phyloP scores from a whole-genome alignment of 208 protist genomes.

The Trypanosomatidae sp. region DNA sequence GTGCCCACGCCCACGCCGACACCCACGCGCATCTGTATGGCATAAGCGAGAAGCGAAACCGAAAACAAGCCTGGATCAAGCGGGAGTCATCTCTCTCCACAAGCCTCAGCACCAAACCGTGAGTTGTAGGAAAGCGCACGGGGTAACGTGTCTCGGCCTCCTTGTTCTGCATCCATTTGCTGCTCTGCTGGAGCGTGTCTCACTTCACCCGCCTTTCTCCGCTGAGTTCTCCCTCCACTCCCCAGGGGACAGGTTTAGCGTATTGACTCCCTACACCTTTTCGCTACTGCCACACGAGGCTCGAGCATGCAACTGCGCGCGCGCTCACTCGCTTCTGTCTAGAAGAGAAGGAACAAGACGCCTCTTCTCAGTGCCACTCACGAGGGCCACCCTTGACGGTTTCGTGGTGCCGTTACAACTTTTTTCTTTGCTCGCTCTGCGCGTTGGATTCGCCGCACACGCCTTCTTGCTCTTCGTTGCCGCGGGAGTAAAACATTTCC shows the following conservation, averaged over 20 bases:
- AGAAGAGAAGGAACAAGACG: background rate
- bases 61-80: background rate
- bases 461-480: conserved; percentile 2
- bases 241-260: too few relatives aligned
- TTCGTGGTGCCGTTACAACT: background rate
- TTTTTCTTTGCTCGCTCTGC: background rate
- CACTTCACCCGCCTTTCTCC: background rate
- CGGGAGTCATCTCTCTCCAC: background rate
- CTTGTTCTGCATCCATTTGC: background rate
- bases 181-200: background rate
- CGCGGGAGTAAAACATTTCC: conserved; percentile 1
- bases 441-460: background rate
- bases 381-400: background rate
- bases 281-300: background rate
- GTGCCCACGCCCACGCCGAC: background rate
- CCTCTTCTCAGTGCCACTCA: background rate
- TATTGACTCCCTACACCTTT: background rate
- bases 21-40: background rate
- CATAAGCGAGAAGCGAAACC: background rate
- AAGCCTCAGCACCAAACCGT: background rate
- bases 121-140: background rate
- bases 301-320: background rate
- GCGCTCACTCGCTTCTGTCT: background rate
- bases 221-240: background rate
- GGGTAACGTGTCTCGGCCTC: background rate